Evolutionary conservation across 2,329 filamentous ascomycete species (phyloP).

Genomic region (Xylaria sp.): DNA sequence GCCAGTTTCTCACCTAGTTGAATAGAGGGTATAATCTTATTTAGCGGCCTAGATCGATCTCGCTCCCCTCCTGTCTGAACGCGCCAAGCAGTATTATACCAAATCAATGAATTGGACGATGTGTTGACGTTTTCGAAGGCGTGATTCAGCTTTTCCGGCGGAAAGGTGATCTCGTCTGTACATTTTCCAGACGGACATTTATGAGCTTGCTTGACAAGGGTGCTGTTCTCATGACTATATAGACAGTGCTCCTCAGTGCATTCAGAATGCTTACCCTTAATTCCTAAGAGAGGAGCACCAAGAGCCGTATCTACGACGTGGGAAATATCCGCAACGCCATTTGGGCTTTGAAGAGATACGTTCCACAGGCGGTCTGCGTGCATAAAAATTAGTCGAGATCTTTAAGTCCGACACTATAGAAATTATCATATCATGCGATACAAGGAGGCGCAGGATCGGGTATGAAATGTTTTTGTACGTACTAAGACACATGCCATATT

Average conservation of each 20-base stretch:
- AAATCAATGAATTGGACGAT: not conserved
- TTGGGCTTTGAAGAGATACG: not conserved
- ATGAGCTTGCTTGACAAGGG: slow-evolving; percentile 9
- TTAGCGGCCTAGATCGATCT: not conserved
- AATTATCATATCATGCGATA: too few species aligned
- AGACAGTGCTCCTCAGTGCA: slow-evolving; percentile 13
- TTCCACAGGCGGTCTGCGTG: slow-evolving; percentile 11
- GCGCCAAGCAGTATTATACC: slow-evolving; percentile 2
- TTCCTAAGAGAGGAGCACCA: not conserved
- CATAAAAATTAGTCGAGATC: slow-evolving; percentile 2
- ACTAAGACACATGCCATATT: slow-evolving; percentile 19
- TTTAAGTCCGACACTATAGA: too few species aligned
- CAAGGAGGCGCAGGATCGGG: too few species aligned
- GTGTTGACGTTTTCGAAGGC: not conserved
- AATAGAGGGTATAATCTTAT: too few species aligned
- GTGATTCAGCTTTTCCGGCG: not conserved
- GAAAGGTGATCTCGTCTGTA: not conserved
- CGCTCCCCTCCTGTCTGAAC: not conserved
- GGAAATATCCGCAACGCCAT: not conserved
- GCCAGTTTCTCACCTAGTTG: not conserved
- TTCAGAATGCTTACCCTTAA: not conserved
- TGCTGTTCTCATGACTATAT: slow-evolving; percentile 6
- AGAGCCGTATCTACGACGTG: not conserved
- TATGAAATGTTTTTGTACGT: too few species aligned
- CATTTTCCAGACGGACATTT: not conserved